These are phyloP conservation scores for Hansenula sp. DNA, from an alignment of 1,139 yeast species.

Conservation along the genomic window DNA sequence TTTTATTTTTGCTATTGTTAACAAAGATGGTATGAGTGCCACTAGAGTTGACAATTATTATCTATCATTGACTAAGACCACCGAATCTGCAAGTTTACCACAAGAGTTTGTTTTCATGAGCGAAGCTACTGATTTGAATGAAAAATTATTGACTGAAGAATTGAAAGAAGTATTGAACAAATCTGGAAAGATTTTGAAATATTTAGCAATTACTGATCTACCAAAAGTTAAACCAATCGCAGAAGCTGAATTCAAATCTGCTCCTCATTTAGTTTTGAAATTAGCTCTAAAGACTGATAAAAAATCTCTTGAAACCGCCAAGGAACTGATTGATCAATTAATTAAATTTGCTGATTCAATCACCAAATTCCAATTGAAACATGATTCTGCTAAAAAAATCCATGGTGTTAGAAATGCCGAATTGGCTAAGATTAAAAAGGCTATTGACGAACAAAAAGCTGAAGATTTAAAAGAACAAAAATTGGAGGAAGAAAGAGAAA, in stretches of 20 bases:
- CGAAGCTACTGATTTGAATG: slow-evolving; percentile 80
- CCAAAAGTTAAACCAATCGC: slow-evolving; percentile 62
- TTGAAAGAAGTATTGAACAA: slow-evolving; percentile 45
- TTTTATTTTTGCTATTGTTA: slow-evolving; percentile 79
- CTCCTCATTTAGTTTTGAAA: slow-evolving; percentile 53
- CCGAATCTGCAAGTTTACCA: slow-evolving; percentile 67
- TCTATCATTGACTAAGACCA: slow-evolving; percentile 78
- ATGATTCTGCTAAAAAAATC: slow-evolving; percentile 75
- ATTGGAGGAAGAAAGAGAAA: slow-evolving; percentile 65
- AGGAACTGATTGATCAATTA: slow-evolving; percentile 46
- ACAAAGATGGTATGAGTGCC: slow-evolving; percentile 79
- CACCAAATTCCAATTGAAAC: slow-evolving; percentile 32
- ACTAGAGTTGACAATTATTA: slow-evolving; percentile 75
- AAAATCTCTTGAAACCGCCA: slow-evolving; percentile 43
- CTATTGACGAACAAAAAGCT: slow-evolving; percentile 60
- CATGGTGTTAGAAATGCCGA: slow-evolving; percentile 46
- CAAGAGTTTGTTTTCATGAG: slow-evolving; percentile 80
- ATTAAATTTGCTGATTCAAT: slow-evolving; percentile 48
- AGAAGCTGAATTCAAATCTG: slow-evolving; percentile 36
- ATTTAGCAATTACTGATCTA: slow-evolving; percentile 80
- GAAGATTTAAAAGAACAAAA: slow-evolving; percentile 68
- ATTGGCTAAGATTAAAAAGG: slow-evolving; percentile 53
- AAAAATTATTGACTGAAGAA: slow-evolving; percentile 50
- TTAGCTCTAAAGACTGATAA: slow-evolving; percentile 44
- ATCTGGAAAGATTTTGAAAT: slow-evolving; percentile 55